These are phyloP conservation scores for Eucalyptus regnans DNA, from an alignment of 345 rosid genomes.

Conservation along the genomic window DNA sequence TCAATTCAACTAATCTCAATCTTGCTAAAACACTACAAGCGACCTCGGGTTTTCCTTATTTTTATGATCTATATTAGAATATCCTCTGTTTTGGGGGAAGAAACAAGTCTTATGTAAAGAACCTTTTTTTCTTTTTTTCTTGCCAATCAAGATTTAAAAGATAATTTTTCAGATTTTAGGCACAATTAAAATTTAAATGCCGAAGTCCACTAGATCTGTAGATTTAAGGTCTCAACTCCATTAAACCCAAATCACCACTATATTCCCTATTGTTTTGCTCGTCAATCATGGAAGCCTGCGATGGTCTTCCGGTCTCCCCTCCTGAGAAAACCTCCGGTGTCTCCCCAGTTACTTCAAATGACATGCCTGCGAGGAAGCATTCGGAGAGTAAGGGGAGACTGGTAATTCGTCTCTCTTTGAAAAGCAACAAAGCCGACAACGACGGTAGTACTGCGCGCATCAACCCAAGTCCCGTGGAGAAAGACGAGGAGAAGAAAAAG, in stretches of 20 bases:
- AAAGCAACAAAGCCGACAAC: neutral
- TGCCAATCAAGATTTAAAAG: neutral
- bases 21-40: neutral
- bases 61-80: neutral
- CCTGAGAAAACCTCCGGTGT: neutral
- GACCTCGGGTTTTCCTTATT: neutral
- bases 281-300: neutral
- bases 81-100: neutral
- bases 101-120: too few relatives aligned
- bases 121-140: neutral
- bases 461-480: neutral
- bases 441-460: neutral
- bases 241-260: neutral
- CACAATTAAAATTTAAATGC: neutral
- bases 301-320: neutral
- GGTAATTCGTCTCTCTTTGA: neutral
- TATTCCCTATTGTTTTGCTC: neutral
- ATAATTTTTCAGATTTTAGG: neutral
- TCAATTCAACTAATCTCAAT: neutral
- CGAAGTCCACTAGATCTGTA: neutral
- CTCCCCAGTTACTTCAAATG: neutral
- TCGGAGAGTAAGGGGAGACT: neutral
- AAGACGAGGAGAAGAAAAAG: neutral
- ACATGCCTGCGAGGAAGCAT: neutral
- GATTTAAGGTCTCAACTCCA: neutral